phyloP scores from a whole-genome alignment of 129 eudicot species.

The Ambrosia trifida region DNA sequence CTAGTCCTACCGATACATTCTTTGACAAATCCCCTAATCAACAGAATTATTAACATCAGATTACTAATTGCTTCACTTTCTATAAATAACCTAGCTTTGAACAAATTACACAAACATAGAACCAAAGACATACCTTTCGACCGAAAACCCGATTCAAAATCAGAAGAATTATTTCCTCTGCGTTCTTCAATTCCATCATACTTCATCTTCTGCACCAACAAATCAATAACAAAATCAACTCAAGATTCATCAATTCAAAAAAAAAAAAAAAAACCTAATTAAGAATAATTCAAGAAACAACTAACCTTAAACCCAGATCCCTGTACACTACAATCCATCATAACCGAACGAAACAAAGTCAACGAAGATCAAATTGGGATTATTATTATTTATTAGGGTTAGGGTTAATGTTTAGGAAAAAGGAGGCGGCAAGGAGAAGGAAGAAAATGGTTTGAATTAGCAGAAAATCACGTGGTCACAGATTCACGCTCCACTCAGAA shows the following conservation, averaged over 20 bases:
- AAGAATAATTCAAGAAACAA: not conserved
- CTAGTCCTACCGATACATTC: constrained; percentile 32
- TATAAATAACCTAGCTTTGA: not conserved
- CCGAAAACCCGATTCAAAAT: constrained; percentile 9
- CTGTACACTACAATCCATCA: constrained; percentile 13
- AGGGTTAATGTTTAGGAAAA: constrained; percentile 6
- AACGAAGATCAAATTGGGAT: constrained; percentile 8
- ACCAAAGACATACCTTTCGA: constrained; percentile 15
- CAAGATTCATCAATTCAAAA: not conserved
- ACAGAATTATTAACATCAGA: not conserved
- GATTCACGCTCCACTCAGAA: constrained; percentile 20
- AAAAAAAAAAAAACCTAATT: not conserved
- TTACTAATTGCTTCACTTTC: not conserved
- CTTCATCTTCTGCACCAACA: constrained; percentile 34
- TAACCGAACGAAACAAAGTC: not conserved
- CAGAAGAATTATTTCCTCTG: constrained; percentile 9
- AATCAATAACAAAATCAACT: constrained; percentile 13
- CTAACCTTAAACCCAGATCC: constrained; percentile 37
- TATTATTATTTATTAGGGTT: constrained; percentile 15
- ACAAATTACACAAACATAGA: not conserved
- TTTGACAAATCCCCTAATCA: constrained; percentile 31
- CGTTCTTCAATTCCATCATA: constrained; percentile 25
- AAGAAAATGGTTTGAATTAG: constrained; percentile 32
- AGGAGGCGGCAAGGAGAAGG: not conserved
- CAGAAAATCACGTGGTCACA: constrained; percentile 32